Evolutionary conservation across 768 basidiomycete species (phyloP), one percentile per base, ranked within the genome.

Genomic region (Mycena crocata): DNA sequence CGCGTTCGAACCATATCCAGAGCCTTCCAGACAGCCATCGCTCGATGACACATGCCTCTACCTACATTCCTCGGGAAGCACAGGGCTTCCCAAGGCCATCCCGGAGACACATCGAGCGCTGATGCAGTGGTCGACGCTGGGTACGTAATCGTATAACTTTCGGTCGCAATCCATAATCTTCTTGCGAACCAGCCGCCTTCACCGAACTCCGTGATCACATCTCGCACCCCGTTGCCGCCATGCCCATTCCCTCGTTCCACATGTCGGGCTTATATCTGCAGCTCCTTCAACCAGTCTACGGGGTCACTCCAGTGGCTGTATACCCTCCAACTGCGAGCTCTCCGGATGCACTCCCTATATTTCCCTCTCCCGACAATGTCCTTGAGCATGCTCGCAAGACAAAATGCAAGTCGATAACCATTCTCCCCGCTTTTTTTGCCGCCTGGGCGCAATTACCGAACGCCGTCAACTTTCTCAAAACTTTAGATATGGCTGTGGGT

Each of bases 21-120:
- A 71, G 78, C 8, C 75, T 72, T 4, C 80, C 77, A 0, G 73
- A 80, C 46, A 66, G 75, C 35, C 73, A 79, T 48, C 70, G 82
- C 44, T 51, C 17, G 32, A 51, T 15, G 31, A 34, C 10, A 17
- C 34, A 10, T 51, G 49, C 49, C 42, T 80, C 12, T 86, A 82
- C 56, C 72, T 84, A 0, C 83, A 86, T 66, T 86, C 85, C 0
- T 86, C 86, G 7, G 84, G 84, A 23, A 85, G 84, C 58, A 84
- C 84, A 0, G 83, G 84, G 1, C 78, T 82, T 54, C 84, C 84
- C 0, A 85, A 83, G 60, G 70, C 81, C 10, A 81, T 86, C 50
- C 74, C 78, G 4, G 74, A 80, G 31, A 79, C 75, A 0, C 74
- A 78, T 51, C 60, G 68, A 8, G 74, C 69, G 9, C 54, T 76